Evolutionary conservation across 257 asterid genomes (phyloP), one percentile per base, ranked within the genome.

Genomic region (Plantago elongata): DNA sequence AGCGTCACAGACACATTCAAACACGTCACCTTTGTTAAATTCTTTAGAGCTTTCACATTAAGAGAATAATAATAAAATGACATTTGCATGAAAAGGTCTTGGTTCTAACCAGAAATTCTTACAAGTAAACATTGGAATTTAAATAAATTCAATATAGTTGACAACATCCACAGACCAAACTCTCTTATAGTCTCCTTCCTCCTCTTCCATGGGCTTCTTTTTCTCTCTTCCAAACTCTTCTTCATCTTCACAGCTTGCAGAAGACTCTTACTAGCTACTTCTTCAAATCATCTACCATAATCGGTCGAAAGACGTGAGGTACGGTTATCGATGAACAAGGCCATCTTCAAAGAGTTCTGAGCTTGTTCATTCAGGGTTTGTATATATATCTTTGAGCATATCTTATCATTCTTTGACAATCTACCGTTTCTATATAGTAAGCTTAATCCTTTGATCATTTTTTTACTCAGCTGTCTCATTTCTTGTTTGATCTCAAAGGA

Each of bases 71-170:
- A 27, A 27, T 11, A 54, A 61, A 64, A 74, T 11, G 8, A 22
- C 60, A 48, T 37, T 37, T 73, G 82, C 78, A 81, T 78, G 81
- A 77, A 83, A 75, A 83, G 69, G 79, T 80, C 83, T 70, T 66
- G 78, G 78, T 72, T 66, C 69, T 70, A 54, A 64, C 56, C 64
- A 27, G 50, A 54, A 57, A 63, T 69, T 65, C 62, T 67, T 65
- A 73, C 64, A 67, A 69, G 52, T 66, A 67, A 75, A 63, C 68
- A 61, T 65, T 67, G 68, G 77, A 70, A 76, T 80, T 75, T 57
- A 80, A 69, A 78, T 81, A 77, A 74, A 52, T 80, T 81, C 79
- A 74, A 52, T 22, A 60, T 45, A 22, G 72, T 76, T 80, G 77
- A 78, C 73, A 68, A 65, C 81, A 69, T 72, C 75, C 77, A 60